Evolutionary conservation across 139 green algal species (phyloP).

Genomic region (Raphidocelis subcapitata): DNA sequence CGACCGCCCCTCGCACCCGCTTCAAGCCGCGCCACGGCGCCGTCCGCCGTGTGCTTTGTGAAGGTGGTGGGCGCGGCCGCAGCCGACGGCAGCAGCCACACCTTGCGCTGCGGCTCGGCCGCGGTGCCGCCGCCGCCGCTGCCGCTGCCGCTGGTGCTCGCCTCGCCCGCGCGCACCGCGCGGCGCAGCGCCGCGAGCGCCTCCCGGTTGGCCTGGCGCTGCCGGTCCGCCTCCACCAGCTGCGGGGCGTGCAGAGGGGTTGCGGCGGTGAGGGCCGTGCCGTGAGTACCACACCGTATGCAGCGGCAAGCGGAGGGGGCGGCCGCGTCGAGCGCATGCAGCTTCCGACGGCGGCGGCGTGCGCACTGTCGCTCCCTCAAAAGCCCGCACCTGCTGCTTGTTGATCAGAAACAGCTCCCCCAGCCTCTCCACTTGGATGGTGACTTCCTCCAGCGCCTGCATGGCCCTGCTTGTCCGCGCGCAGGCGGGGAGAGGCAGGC

Average conservation of each 20-base stretch:
- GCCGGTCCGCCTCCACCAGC: conserved; percentile 18
- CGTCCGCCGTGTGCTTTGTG: background rate
- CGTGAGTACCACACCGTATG: background rate
- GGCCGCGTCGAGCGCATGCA: too few relatives aligned
- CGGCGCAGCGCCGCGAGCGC: conserved; percentile 18
- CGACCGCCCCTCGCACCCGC: background rate
- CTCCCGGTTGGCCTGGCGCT: conserved; percentile 16
- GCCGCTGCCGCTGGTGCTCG: background rate
- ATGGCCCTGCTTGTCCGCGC: too few relatives aligned
- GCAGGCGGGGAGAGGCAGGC: too few relatives aligned
- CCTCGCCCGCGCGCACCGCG: background rate
- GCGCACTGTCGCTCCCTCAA: background rate
- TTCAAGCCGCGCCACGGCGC: conserved; percentile 8
- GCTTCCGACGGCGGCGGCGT: background rate
- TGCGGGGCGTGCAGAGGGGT: background rate
- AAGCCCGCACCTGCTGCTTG: conserved; percentile 7
- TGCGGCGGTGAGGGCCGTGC: background rate
- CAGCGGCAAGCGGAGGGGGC: background rate
- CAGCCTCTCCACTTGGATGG: conserved; percentile 5
- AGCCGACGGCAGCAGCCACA: conserved; percentile 8
- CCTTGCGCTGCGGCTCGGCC: background rate
- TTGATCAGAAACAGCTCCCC: conserved; percentile 31
- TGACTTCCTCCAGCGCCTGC: conserved; percentile 8
- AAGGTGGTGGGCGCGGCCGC: conserved; percentile 6
- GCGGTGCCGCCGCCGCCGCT: too few relatives aligned